Percentiles rank a stretch among this genome's conserved stretches.
Evolutionary conservation across 192 early-diverging fungal species (phyloP).

Genomic region (Coemansia reversa): DNA sequence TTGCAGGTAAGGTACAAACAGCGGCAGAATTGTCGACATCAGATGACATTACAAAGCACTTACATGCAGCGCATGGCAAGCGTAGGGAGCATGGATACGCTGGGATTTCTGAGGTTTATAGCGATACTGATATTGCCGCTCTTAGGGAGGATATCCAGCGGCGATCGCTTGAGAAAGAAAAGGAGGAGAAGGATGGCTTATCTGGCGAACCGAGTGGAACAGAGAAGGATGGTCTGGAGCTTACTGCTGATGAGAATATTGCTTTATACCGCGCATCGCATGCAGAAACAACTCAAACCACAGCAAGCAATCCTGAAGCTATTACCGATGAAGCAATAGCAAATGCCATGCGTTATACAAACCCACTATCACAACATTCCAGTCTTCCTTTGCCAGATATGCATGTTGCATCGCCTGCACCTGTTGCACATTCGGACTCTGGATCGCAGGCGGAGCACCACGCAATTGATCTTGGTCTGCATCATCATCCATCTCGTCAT

Average conservation of each 20-base stretch:
- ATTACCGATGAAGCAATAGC: neutral
- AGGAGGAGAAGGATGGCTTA: neutral
- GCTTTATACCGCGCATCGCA: constrained; percentile 21
- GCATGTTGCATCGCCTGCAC: neutral
- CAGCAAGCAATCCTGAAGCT: constrained; percentile 25
- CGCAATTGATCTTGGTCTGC: neutral
- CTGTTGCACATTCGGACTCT: neutral
- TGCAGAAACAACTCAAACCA: constrained; percentile 14
- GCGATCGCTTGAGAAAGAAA: constrained; percentile 9
- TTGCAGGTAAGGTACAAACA: neutral
- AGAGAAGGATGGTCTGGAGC: constrained; percentile 25
- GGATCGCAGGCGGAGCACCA: neutral
- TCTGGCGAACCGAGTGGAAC: constrained; percentile 2
- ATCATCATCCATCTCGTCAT: neutral
- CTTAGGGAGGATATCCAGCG: neutral
- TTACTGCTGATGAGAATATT: constrained; percentile 31
- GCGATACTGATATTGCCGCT: constrained; percentile 11
- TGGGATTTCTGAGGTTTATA: constrained; percentile 1
- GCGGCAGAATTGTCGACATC: neutral
- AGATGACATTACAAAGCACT: neutral
- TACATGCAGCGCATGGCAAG: constrained; percentile 1
- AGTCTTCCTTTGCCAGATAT: constrained; percentile 13
- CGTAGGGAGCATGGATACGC: constrained; percentile 10
- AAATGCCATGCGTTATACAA: neutral
- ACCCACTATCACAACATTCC: constrained; percentile 18